Conservation (phyloP, 768 basidiomycete genomes). For the Leucogyrophana mollusca region DNA sequence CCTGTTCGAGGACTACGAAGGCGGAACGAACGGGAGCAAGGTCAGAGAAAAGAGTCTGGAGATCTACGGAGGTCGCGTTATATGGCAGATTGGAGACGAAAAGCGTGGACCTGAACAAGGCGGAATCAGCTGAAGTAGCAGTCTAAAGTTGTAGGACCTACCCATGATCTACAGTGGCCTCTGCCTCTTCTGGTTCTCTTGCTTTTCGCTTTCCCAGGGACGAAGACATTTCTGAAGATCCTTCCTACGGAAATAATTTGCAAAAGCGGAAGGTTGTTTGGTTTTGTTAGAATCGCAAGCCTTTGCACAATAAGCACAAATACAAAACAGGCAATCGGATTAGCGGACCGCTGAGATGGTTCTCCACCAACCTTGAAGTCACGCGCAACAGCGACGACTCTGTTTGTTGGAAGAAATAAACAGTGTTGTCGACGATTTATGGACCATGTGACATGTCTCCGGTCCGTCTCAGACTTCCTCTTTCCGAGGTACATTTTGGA, state of each 20-base stretch:
- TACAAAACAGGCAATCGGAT: no score
- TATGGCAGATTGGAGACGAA: conserved; percentile 95
- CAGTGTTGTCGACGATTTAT: no score
- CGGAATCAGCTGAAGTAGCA: neutral
- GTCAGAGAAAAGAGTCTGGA: conserved; percentile 92
- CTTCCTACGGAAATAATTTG: neutral
- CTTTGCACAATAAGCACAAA: neutral
- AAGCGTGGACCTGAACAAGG: conserved; percentile 63
- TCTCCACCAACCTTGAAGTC: no score
- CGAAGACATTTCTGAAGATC: conserved; percentile 5
- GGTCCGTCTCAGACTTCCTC: no score
- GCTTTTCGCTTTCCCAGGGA: conserved; percentile 28
- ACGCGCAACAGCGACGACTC: no score
- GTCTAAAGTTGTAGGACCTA: conserved; percentile 2
- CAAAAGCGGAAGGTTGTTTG: conserved; percentile 8
- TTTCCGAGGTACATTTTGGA: no score
- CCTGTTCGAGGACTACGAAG: conserved; percentile 86
- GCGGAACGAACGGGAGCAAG: conserved; percentile 92
- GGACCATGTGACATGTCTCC: neutral
- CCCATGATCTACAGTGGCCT: conserved; percentile 16
- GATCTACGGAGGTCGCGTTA: conserved; percentile 84
- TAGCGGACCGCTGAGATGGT: no score
- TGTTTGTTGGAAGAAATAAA: neutral
- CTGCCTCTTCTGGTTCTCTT: conserved; percentile 13
- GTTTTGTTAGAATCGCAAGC: conserved; percentile 1